Conservation (phyloP, 306 rosid species). For the Sicyos edulis region DNA sequence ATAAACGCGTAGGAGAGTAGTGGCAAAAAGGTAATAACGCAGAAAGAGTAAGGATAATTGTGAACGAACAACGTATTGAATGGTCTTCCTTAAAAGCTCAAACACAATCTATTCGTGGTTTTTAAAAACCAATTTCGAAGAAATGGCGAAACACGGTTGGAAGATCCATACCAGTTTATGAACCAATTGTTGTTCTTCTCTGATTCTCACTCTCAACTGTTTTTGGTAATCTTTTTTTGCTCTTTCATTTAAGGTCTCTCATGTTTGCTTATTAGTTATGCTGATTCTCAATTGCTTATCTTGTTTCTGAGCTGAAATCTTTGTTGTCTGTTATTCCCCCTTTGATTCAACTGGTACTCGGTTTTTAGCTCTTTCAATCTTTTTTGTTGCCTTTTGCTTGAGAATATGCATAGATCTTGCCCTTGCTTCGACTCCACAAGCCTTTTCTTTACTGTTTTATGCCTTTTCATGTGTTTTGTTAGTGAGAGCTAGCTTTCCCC, state of each 20-base stretch:
- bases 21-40: constrained; percentile 7
- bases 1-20: neutral
- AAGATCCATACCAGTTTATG: neutral
- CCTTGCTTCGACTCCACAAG: neutral
- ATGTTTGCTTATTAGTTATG: neutral
- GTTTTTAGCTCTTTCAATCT: neutral
- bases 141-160: neutral
- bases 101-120: neutral
- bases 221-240: neutral
- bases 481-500: neutral
- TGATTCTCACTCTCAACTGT: neutral
- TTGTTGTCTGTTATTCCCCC: neutral
- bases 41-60: neutral
- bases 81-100: neutral
- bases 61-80: neutral
- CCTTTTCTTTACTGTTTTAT: constrained; percentile 5
- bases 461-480: neutral
- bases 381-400: constrained; percentile 2
- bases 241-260: neutral
- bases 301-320: neutral
- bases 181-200: neutral
- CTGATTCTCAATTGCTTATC: neutral
- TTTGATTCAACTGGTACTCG: neutral
- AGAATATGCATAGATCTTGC: constrained; percentile 12
- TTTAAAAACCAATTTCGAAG: neutral